Percentiles rank a stretch among this genome's conserved stretches.
Evolutionary conservation across 805 yeast species (phyloP).

Genomic region (Wickerhamomyces strasburgensis): DNA sequence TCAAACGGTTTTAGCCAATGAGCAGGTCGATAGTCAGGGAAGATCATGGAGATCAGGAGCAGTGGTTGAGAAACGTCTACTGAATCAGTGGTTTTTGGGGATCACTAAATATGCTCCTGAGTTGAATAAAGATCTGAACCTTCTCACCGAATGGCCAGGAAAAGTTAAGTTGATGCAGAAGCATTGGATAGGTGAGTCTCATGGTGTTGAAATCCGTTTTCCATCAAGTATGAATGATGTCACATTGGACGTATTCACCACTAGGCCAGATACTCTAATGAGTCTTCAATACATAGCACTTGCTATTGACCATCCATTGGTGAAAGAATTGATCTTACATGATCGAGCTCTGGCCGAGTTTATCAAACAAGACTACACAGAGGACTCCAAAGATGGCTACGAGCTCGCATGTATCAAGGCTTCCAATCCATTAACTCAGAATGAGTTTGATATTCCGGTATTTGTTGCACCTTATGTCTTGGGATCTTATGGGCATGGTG

Average conservation of each 20-base stretch:
- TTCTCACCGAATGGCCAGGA: constrained; percentile 75
- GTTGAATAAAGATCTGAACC: constrained; percentile 57
- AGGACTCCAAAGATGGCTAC: constrained; percentile 58
- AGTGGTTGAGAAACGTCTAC: constrained; percentile 69
- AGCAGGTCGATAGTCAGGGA: constrained; percentile 90
- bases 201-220: constrained; percentile 70
- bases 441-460: constrained; percentile 51
- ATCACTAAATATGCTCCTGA: constrained; percentile 77
- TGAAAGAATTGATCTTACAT: constrained; percentile 30
- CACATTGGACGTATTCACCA: constrained; percentile 61
- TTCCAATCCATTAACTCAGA: constrained; percentile 53
- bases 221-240: constrained; percentile 21
- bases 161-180: constrained; percentile 87
- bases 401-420: constrained; percentile 40
- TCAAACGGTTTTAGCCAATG: constrained; percentile 90
- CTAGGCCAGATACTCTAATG: constrained; percentile 84
- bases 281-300: constrained; percentile 82
- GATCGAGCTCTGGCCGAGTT: constrained; percentile 43
- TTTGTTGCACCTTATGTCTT: constrained; percentile 90
- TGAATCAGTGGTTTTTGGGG: constrained; percentile 92
- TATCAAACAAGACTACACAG: constrained; percentile 34
- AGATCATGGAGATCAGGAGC: constrained; percentile 98
- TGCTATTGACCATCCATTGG: constrained; percentile 65
- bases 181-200: constrained; percentile 90
- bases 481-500: constrained; percentile 81